Conservation (phyloP, 2,329 filamentous ascomycete genomes). For the Fusarium liriodendri region DNA sequence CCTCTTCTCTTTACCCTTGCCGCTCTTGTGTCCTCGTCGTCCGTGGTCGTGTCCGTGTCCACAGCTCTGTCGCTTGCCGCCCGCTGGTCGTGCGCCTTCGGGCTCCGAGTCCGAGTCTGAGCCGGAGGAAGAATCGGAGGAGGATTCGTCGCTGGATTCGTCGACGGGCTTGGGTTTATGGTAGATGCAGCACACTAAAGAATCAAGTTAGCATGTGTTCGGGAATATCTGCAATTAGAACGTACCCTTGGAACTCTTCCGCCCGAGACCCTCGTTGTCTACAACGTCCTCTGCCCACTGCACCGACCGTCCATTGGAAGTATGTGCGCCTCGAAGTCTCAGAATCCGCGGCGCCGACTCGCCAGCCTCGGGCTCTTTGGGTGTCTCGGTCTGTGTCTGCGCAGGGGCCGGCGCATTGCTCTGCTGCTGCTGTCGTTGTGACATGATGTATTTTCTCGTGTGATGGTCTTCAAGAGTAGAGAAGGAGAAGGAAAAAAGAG, state of each 20-base stretch:
- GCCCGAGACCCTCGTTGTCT: constrained; percentile 94
- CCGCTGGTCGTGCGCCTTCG: constrained; percentile 39
- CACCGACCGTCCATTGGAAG: constrained; percentile 70
- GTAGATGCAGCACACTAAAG: constrained; percentile 96
- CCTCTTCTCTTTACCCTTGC: constrained; percentile 53
- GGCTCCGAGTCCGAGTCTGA: constrained; percentile 54
- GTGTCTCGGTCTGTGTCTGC: constrained; percentile 49
- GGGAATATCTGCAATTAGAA: background rate
- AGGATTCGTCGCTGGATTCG: constrained; percentile 81
- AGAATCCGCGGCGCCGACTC: constrained; percentile 55
- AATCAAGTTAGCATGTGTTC: background rate
- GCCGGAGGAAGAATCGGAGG: constrained; percentile 68
- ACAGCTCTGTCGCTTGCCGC: constrained; percentile 56
- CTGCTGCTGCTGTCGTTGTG: constrained; percentile 46
- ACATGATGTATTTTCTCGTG: constrained; percentile 37
- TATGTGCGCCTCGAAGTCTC: constrained; percentile 63
- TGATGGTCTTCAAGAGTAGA: background rate
- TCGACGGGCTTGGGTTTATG: constrained; percentile 84
- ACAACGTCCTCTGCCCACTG: constrained; percentile 94
- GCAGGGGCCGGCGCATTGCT: constrained; percentile 45
- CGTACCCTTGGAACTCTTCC: constrained; percentile 92
- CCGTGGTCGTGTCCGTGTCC: constrained; percentile 47
- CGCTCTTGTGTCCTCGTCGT: constrained; percentile 46
- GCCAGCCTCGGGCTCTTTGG: constrained; percentile 42
- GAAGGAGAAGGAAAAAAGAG: background rate